Base-by-base conservation (phyloP, 805 yeast genomes). In the Metschnikowia dekortorum region DNA sequence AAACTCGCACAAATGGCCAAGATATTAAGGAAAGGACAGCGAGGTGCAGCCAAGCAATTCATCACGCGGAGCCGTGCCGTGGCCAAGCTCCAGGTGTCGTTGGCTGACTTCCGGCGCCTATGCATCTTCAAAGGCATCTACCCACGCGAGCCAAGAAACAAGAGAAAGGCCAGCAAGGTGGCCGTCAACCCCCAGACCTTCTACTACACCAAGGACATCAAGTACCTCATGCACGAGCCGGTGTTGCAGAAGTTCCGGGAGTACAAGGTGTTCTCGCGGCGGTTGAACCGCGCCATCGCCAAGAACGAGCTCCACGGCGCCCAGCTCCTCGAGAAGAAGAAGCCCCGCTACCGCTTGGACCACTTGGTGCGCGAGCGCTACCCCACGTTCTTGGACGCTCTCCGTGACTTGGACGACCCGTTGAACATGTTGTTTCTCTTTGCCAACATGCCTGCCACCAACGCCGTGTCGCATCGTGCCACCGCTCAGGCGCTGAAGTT, bases 51-150 rank as follows among this genome's bases (percentile, higher is more conserved):
- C 55, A 88, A 85, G 73, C 88, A 89, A 70, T 94, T 85, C 71
- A 79, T 94, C 65, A 91, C 97, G 42, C 82, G 99, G 71, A 85
- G 97, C 0, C 97, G 89, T 68, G 99, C 99, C 5, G 85, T 94
- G 45, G 84, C 85, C 70, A 89, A 85, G 66, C 75, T 94, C 54
- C 99, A 94, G 71, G 86, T 94, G 30, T 87, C 97, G 2, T 77
- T 94, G 45, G 97, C 97, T 10, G 99, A 94, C 72, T 94, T 94
- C 81, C 84, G 96, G 73, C 83, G 99, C 64, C 79, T 94, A 65
- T 94, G 99, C 79, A 94, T 94, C 67, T 89, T 94, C 79, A 94
- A 94, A 70, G 99, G 99, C 47, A 91, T 94, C 56, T 94, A 89
- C 66, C 99, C 99, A 48, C 82, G 99, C 67, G 97, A 90, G 66